phyloP scores from a whole-genome alignment of 345 rosid genomes.

The Punica granatum region DNA sequence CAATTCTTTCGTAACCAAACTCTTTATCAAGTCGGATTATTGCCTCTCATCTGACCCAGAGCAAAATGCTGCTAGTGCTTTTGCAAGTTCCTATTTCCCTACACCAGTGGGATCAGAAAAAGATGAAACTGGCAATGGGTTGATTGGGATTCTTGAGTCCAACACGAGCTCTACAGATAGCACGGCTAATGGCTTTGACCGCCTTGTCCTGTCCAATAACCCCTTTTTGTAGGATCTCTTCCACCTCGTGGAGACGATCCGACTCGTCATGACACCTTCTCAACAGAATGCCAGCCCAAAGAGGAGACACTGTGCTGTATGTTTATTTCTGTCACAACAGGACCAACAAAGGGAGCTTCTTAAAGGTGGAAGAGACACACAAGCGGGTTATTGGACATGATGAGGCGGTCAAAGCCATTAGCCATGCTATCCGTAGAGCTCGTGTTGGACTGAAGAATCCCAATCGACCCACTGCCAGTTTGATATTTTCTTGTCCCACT shows the following conservation, averaged over 20 bases:
- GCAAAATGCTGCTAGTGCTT: conserved; percentile 47
- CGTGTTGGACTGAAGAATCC: conserved; percentile 60
- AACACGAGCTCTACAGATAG: conserved; percentile 59
- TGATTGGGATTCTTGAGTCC: conserved; percentile 53
- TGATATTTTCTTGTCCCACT: conserved; percentile 55
- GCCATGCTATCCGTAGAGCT: conserved; percentile 55
- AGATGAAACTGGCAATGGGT: conserved; percentile 60
- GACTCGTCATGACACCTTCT: too few species aligned
- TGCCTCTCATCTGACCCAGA: conserved; percentile 61
- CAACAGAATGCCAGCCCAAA: too few species aligned
- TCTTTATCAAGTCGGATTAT: conserved; percentile 56
- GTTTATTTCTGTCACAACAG: too few species aligned
- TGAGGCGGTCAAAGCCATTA: conserved; percentile 39
- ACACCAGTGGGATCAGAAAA: conserved; percentile 63
- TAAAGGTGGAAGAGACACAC: conserved; percentile 26
- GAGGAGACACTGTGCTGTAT: too few species aligned
- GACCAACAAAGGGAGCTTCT: too few species aligned
- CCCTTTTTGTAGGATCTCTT: conserved; percentile 23
- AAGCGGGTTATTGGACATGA: conserved; percentile 30
- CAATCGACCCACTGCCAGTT: conserved; percentile 53
- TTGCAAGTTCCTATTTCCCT: conserved; percentile 56
- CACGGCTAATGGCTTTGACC: conserved; percentile 38
- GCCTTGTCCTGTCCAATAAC: conserved; percentile 35
- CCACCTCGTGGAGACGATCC: too few species aligned
- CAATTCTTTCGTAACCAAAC: too few species aligned